Percentiles rank a stretch among this genome's conserved stretches.
Evolutionary conservation across 2,329 filamentous ascomycete species (phyloP).

Genomic region (Ciborinia camelliae): DNA sequence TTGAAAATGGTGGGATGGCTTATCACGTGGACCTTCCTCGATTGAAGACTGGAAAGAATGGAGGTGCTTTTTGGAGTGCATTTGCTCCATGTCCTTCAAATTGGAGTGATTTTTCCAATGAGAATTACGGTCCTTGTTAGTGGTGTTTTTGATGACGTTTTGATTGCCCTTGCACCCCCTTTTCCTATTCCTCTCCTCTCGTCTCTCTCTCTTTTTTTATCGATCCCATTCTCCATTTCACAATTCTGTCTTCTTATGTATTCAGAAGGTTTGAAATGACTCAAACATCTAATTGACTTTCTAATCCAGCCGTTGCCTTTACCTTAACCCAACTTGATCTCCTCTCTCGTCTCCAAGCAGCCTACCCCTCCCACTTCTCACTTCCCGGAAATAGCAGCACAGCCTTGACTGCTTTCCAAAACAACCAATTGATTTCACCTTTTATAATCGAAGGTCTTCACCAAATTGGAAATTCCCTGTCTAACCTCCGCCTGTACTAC

Average conservation of each 20-base stretch:
- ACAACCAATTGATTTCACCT: slow-evolving; percentile 69
- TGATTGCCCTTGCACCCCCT: neutral
- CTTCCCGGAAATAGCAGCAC: slow-evolving; percentile 55
- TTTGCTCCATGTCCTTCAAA: slow-evolving; percentile 74
- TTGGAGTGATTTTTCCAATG: slow-evolving; percentile 68
- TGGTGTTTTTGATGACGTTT: neutral
- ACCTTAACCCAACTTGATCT: slow-evolving; percentile 76
- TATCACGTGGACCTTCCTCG: slow-evolving; percentile 78
- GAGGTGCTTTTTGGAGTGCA: slow-evolving; percentile 92
- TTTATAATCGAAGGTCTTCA: slow-evolving; percentile 85
- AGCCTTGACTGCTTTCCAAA: slow-evolving; percentile 58
- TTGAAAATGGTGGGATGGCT: slow-evolving; percentile 64
- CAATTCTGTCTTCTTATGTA: neutral
- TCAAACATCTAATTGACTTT: neutral
- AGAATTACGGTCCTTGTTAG: slow-evolving; percentile 65
- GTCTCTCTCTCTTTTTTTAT: neutral
- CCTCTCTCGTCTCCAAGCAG: slow-evolving; percentile 58
- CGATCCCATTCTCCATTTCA: neutral
- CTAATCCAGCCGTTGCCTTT: slow-evolving; percentile 52
- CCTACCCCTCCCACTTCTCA: slow-evolving; percentile 69
- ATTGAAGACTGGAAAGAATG: slow-evolving; percentile 65
- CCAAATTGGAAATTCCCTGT: slow-evolving; percentile 82
- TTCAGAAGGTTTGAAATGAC: neutral
- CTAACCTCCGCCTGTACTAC: slow-evolving; percentile 73
- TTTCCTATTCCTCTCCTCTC: neutral